Conservation (phyloP, 495 filamentous ascomycete species). For the Barbatosphaeria neglecta region DNA sequence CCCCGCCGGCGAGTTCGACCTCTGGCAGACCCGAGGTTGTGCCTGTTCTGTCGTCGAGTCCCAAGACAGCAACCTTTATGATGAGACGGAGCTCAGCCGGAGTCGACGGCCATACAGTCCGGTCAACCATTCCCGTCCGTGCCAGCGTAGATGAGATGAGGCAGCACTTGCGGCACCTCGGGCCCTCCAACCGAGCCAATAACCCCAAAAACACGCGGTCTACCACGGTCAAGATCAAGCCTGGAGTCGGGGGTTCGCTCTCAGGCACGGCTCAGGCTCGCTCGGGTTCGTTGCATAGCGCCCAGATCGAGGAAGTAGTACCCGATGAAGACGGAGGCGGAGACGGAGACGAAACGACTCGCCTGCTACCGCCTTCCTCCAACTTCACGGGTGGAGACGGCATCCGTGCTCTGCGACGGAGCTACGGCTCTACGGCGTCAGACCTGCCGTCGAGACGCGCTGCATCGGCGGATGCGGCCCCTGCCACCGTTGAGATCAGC, state of each 20-base stretch:
- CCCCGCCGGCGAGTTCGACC: conserved; percentile 5
- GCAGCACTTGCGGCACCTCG: conserved; percentile 79
- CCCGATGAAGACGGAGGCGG: conserved; percentile 9
- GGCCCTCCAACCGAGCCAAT: conserved; percentile 82
- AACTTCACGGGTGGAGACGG: conserved; percentile 48
- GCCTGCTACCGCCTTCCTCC: conserved; percentile 24
- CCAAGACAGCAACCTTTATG: conserved; percentile 37
- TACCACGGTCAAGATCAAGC: conserved; percentile 84
- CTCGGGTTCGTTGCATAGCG: conserved; percentile 8
- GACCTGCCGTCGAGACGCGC: conserved; percentile 16
- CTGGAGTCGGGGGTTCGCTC: conserved; percentile 18
- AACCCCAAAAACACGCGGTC: conserved; percentile 76
- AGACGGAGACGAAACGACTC: conserved; percentile 29
- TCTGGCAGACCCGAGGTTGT: conserved; percentile 17
- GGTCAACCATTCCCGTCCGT: conserved; percentile 29
- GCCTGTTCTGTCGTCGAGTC: conserved; percentile 17
- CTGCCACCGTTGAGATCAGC: conserved; percentile 8
- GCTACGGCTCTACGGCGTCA: conserved; percentile 48
- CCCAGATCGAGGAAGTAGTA: conserved; percentile 6
- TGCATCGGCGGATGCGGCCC: background rate
- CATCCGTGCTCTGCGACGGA: conserved; percentile 51
- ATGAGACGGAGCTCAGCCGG: conserved; percentile 45
- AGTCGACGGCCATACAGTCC: conserved; percentile 26
- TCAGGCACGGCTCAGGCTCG: conserved; percentile 8
- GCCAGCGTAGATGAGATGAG: conserved; percentile 54